Conservation (phyloP, 2,329 filamentous ascomycete genomes). For the Thelonectria discophora region DNA sequence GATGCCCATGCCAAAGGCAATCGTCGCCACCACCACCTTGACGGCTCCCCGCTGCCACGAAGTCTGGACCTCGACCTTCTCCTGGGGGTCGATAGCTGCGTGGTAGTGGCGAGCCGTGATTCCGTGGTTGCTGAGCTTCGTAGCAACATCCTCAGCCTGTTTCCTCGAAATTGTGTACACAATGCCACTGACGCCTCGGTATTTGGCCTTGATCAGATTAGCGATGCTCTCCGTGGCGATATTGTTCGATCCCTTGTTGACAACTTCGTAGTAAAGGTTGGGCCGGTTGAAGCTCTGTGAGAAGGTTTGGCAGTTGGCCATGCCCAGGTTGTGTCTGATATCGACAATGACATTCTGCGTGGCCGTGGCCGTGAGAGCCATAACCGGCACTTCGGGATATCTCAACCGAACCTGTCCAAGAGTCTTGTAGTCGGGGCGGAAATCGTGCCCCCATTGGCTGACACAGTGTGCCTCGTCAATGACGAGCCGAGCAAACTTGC, state of each 20-base stretch:
- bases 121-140: constrained; percentile 68
- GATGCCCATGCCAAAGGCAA: constrained; percentile 99
- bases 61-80: constrained; percentile 77
- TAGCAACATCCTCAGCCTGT: constrained; percentile 81
- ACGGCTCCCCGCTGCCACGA: constrained; percentile 82
- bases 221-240: constrained; percentile 59
- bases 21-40: constrained; percentile 95
- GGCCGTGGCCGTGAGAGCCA: constrained; percentile 95
- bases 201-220: constrained; percentile 74
- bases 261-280: constrained; percentile 90
- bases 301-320: constrained; percentile 80
- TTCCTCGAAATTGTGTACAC: constrained; percentile 91
- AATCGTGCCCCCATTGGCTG: constrained; percentile 99
- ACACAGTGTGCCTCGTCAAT: constrained; percentile 99
- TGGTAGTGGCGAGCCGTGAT: constrained; percentile 89
- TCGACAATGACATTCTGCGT: constrained; percentile 93
- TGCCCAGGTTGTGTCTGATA: constrained; percentile 89
- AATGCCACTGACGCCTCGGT: constrained; percentile 81
- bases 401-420: constrained; percentile 77
- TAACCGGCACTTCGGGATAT: constrained; percentile 84
- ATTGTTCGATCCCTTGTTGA: constrained; percentile 71
- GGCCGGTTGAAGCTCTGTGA: constrained; percentile 97
- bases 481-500: constrained; percentile 86
- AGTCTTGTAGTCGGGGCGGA: constrained; percentile 92
- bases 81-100: constrained; percentile 73